Conservation (phyloP, 2,329 filamentous ascomycete species). For the Phyllosticta ampelicida region DNA sequence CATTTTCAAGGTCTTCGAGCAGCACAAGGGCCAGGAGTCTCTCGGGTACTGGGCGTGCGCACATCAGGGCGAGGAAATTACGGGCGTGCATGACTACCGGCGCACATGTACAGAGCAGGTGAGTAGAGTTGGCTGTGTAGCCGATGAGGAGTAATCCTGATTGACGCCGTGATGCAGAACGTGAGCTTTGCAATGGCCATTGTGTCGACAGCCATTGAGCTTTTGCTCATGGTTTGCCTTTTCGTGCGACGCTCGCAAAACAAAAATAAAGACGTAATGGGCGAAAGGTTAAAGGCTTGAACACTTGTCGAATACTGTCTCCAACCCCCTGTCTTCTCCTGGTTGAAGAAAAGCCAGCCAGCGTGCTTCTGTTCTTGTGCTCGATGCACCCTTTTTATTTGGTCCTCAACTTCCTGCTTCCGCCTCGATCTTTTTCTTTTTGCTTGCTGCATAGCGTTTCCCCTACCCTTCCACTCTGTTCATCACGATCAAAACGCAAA, state of each 20-base stretch:
- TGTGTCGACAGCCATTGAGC: not conserved
- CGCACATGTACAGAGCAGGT: slow-evolving; percentile 12
- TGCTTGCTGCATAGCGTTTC: not conserved
- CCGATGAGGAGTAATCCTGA: no score
- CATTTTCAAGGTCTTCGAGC: slow-evolving; percentile 15
- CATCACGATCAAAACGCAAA: not conserved
- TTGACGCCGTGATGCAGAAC: not conserved
- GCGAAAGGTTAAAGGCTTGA: not conserved
- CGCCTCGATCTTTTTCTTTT: not conserved
- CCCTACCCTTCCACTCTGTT: not conserved
- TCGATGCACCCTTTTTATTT: not conserved
- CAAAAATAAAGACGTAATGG: not conserved
- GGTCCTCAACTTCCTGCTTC: not conserved
- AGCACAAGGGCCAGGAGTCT: not conserved
- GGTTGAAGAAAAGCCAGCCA: slow-evolving; percentile 3
- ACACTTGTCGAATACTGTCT: not conserved
- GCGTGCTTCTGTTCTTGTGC: not conserved
- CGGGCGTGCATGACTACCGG: not conserved
- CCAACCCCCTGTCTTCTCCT: not conserved
- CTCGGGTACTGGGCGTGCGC: slow-evolving; percentile 1
- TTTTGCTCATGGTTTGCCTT: slow-evolving; percentile 1
- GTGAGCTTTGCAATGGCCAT: not conserved
- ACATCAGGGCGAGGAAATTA: not conserved
- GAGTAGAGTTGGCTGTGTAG: not conserved
- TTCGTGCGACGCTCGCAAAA: not conserved